Conservation (phyloP, 1,284 basidiomycete genomes). For the Mycosarcoma mackinlayi region DNA sequence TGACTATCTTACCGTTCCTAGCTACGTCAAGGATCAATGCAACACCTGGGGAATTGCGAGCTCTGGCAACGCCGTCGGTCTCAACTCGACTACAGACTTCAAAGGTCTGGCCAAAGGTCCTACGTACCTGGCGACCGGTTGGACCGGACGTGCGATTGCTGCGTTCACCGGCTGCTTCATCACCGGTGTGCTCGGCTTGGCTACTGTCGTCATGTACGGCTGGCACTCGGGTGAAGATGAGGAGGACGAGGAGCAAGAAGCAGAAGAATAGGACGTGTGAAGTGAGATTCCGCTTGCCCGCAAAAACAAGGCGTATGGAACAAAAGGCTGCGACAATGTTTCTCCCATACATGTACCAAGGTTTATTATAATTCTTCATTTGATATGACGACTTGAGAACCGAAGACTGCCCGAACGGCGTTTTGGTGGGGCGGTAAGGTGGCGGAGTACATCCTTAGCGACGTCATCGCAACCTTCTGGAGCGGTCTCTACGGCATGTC, state of each 20-base stretch:
- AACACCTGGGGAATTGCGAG: conserved; percentile 73
- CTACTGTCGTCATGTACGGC: conserved; percentile 81
- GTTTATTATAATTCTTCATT: too few species aligned
- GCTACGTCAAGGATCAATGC: conserved; percentile 78
- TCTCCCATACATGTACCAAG: too few species aligned
- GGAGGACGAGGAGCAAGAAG: conserved; percentile 39
- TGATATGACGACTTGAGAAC: too few species aligned
- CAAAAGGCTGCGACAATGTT: too few species aligned
- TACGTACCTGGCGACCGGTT: conserved; percentile 47
- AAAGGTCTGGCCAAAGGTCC: conserved; percentile 35
- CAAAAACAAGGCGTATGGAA: too few species aligned
- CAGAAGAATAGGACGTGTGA: conserved; percentile 26
- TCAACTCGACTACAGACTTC: conserved; percentile 60
- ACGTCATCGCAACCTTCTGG: too few species aligned
- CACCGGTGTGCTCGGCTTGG: conserved; percentile 82
- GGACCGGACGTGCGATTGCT: conserved; percentile 71
- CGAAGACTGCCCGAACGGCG: too few species aligned
- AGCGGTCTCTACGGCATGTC: too few species aligned
- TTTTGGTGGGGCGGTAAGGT: too few species aligned
- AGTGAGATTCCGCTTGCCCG: too few species aligned
- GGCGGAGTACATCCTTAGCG: too few species aligned
- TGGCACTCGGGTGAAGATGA: conserved; percentile 41
- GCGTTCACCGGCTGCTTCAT: conserved; percentile 88
- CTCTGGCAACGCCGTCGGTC: conserved; percentile 61
- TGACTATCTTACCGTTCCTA: conserved; percentile 73